phyloP scores from a whole-genome alignment of 2,329 filamentous ascomycete species.

The Cladosporium sp. region DNA sequence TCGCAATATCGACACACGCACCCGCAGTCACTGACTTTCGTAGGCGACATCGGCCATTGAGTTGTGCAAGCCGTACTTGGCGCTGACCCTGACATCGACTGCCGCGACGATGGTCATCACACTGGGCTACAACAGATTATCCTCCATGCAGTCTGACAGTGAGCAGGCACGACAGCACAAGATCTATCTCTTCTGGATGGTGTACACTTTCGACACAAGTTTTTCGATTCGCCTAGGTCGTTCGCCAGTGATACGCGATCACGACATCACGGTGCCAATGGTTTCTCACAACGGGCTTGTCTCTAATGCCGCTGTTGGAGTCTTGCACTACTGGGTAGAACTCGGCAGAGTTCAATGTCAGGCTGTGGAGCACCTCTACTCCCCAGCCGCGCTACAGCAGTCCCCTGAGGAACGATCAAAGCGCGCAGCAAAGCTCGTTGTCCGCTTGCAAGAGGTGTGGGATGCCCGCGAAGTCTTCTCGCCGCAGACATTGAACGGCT shows the following conservation, averaged over 20 bases:
- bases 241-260: conserved; percentile 49
- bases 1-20: background rate
- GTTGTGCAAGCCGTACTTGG: conserved; percentile 55
- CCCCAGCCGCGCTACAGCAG: conserved; percentile 12
- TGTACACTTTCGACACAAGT: conserved; percentile 54
- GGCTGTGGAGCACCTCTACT: conserved; percentile 26
- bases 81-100: conserved; percentile 56
- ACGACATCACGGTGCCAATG: conserved; percentile 50
- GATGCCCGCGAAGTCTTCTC: background rate
- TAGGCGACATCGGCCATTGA: conserved; percentile 59
- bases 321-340: conserved; percentile 51
- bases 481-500: background rate
- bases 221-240: conserved; percentile 55
- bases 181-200: conserved; percentile 50
- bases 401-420: conserved; percentile 7
- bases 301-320: conserved; percentile 39
- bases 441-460: conserved; percentile 8
- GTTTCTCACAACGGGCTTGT: conserved; percentile 12
- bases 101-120: conserved; percentile 57
- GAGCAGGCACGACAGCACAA: conserved; percentile 24
- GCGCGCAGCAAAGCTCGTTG: conserved; percentile 5
- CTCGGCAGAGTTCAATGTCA: conserved; percentile 52
- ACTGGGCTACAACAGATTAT: conserved; percentile 32
- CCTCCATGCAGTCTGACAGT: conserved; percentile 11
- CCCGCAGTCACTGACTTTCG: background rate